phyloP scores from a whole-genome alignment of 2,329 filamentous ascomycete species.

The Myriosclerotinia curreyana region DNA sequence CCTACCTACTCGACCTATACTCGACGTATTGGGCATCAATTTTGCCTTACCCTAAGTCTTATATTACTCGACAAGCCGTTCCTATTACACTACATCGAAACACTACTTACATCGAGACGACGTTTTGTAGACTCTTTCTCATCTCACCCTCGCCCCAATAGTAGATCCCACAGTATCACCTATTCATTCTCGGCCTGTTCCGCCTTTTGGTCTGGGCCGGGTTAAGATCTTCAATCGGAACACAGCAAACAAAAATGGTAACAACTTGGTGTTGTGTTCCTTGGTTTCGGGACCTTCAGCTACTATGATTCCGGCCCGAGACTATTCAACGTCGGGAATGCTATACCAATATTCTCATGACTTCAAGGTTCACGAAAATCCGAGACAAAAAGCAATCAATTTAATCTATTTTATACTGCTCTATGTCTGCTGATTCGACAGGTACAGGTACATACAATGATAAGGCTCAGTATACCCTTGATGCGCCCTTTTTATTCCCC shows the following conservation, averaged over 20 bases:
- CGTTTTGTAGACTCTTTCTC: background rate
- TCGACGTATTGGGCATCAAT: conserved; percentile 4
- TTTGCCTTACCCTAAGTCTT: background rate
- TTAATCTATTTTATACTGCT: conserved; percentile 8
- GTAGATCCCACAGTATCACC: conserved; percentile 3
- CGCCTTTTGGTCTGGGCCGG: conserved; percentile 1
- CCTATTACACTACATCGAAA: conserved; percentile 3
- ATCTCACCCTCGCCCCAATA: conserved; percentile 1
- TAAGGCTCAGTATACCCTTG: conserved; percentile 1
- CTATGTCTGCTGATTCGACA: background rate
- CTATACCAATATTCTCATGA: conserved; percentile 1
- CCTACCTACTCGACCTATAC: background rate
- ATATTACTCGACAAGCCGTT: background rate
- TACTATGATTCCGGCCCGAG: conserved; percentile 9
- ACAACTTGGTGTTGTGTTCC: conserved; percentile 1
- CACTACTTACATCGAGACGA: too few relatives aligned
- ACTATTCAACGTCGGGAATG: background rate
- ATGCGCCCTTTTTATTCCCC: background rate
- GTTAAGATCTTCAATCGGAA: conserved; percentile 2
- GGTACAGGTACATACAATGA: background rate
- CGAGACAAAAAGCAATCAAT: conserved; percentile 8
- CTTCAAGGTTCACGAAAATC: background rate
- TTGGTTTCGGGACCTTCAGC: background rate
- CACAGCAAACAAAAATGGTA: background rate
- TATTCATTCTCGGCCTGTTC: conserved; percentile 7